Base-by-base conservation (phyloP, 352 stramenopile species). In the Halophytophthora polymorphica region DNA sequence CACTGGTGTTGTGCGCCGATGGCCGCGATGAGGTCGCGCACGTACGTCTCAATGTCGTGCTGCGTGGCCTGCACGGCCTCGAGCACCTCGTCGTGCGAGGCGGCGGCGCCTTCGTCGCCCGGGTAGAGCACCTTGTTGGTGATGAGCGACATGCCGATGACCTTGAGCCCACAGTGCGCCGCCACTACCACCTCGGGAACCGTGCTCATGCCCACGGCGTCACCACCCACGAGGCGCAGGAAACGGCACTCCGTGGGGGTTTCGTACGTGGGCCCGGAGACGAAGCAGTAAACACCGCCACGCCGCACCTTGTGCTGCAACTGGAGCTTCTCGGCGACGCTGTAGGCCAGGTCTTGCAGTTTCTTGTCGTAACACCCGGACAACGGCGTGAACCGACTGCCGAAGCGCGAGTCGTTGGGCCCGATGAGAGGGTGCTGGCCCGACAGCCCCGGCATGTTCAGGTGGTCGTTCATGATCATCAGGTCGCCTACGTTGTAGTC, bases 231-330 rank as follows among this genome's bases (percentile, higher is more conserved):
- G 18, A 88, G 67, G 40, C 91, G 66, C n/a, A 99, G 68, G 53
- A 98, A 95, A 33, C 76, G 73, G 56, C 88, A 98, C 62, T 99
- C 96, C 8, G 89, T 91, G 28, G 89, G 88, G 21, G 91, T 98
- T 74, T 99, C 96, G 68, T 98, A 99, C 54, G 96, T 97, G 8
- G 96, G 96, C 18, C 90, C 96, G 3, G 86, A 98, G 10, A 99
- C 93, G 69, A 98, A 98, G 68, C 92, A 98, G 76, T 98, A 99
- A 1, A 92, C 94, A 51, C 88, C 94, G 59, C 95, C 64, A 17
- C 66, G 73, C 23, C 80, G 74, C 31, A 98, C 56, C 66, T 94
- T 96, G 37, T 95, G 60, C 15, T 77, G 56, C 28, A 98, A 75
- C 8, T 79, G 58, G 6, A 98, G 64, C 12, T 90, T 61, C 42